phyloP scores from a whole-genome alignment of 2,329 filamentous ascomycete genomes.

The Cladosporium sp. region DNA sequence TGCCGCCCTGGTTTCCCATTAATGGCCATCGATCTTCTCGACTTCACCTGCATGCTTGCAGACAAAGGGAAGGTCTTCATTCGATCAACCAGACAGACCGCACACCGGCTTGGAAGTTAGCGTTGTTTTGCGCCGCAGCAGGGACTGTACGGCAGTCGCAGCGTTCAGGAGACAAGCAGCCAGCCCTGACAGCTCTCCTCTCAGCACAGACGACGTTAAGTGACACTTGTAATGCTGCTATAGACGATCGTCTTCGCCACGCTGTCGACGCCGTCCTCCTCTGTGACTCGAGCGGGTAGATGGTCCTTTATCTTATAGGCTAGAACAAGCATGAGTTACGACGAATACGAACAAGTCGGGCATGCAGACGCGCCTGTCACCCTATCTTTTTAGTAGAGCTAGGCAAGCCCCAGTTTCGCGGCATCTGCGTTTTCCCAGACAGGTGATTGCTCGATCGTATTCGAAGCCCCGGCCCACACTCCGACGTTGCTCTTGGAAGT shows the following conservation, averaged over 20 bases:
- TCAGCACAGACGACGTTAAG: not conserved
- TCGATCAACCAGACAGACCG: not conserved
- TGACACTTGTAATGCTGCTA: not conserved
- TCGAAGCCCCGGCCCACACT: not conserved
- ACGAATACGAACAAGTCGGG: not conserved
- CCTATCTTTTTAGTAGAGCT: not conserved
- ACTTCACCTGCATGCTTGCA: constrained; percentile 15
- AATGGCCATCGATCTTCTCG: not conserved
- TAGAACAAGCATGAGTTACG: not conserved
- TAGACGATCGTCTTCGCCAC: not conserved
- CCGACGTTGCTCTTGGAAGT: not conserved
- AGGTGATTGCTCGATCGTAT: constrained; percentile 5
- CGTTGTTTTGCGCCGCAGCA: not conserved
- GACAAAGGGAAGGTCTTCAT: not conserved
- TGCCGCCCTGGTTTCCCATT: constrained; percentile 2
- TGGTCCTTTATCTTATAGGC: not conserved
- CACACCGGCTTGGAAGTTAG: not conserved
- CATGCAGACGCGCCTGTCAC: not conserved
- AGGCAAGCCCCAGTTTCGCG: not conserved
- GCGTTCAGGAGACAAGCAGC: not conserved
- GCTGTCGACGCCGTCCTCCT: not conserved
- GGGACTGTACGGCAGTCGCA: not conserved
- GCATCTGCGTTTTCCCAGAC: constrained; percentile 16
- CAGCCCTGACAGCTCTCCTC: not conserved
- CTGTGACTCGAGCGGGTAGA: not conserved